Evolutionary conservation across 2,329 filamentous ascomycete species (phyloP).

Genomic region (Claviceps africana): DNA sequence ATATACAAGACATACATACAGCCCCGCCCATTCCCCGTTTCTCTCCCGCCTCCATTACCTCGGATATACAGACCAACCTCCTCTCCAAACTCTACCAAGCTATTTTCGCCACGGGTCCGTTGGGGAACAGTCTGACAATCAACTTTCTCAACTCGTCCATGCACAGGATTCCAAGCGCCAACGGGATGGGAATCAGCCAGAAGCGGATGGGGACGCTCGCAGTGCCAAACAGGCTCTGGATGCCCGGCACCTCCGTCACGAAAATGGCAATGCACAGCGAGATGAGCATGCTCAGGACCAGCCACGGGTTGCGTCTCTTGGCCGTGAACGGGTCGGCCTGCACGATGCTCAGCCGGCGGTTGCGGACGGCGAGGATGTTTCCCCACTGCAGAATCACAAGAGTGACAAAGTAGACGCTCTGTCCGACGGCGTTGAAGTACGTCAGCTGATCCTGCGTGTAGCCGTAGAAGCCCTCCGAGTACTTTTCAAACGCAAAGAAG

Average conservation of each 20-base stretch:
- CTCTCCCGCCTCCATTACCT: neutral
- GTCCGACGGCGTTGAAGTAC: conserved; percentile 34
- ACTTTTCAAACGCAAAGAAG: conserved; percentile 35
- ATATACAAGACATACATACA: neutral
- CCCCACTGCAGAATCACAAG: conserved; percentile 40
- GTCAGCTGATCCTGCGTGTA: conserved; percentile 30
- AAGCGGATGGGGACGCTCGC: conserved; percentile 35
- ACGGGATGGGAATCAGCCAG: conserved; percentile 36
- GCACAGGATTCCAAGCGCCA: conserved; percentile 33
- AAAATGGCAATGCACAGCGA: conserved; percentile 38
- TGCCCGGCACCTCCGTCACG: conserved; percentile 35
- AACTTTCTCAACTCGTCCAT: conserved; percentile 41
- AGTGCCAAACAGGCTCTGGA: conserved; percentile 34
- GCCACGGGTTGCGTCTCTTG: conserved; percentile 34
- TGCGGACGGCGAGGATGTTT: conserved; percentile 37
- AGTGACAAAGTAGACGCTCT: conserved; percentile 40
- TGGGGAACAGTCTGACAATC: conserved; percentile 31
- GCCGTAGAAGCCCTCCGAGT: conserved; percentile 33
- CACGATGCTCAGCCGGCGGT: conserved; percentile 35
- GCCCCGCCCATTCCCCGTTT: neutral
- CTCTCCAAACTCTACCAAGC: conserved; percentile 29
- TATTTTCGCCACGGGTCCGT: conserved; percentile 28
- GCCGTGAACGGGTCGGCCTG: conserved; percentile 35
- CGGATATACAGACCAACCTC: neutral
- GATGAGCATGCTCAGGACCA: conserved; percentile 30